Evolutionary conservation across 1,139 yeast genomes (phyloP).

Genomic region (Eremothecium cymbalariae): DNA sequence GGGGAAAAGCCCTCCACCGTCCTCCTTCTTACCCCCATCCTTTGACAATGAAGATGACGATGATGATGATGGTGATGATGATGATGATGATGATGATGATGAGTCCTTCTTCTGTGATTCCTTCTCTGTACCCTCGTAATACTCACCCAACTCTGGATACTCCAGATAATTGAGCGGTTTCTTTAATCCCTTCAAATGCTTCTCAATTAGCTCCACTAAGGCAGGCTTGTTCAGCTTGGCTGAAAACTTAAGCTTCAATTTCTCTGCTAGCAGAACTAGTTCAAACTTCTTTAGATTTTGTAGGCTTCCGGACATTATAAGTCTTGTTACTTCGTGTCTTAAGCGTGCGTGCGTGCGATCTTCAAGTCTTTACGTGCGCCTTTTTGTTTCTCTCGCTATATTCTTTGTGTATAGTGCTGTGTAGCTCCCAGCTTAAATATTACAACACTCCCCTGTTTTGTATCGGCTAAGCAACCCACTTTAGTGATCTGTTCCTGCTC

Average conservation of each 20-base stretch:
- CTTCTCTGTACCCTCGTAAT: slow-evolving; percentile 16
- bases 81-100: slow-evolving; percentile 12
- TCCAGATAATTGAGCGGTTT: slow-evolving; percentile 22
- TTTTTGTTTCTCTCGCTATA: neutral
- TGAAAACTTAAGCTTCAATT: slow-evolving; percentile 20
- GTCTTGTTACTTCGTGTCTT: neutral
- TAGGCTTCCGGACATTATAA: slow-evolving; percentile 9
- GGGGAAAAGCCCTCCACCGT: slow-evolving; percentile 8
- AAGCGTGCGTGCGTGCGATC: no score
- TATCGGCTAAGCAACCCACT: no score
- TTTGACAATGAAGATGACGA: slow-evolving; percentile 8
- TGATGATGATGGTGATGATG: slow-evolving; percentile 7
- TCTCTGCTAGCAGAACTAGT: slow-evolving; percentile 24
- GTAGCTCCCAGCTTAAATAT: no score
- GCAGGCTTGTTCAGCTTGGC: slow-evolving; percentile 19
- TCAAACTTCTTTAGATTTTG: slow-evolving; percentile 26
- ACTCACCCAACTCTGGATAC: slow-evolving; percentile 27
- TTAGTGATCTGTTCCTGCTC: no score
- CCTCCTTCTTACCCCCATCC: slow-evolving; percentile 9
- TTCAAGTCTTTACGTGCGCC: no score
- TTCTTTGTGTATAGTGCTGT: slow-evolving; percentile 1
- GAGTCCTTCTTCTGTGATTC: slow-evolving; percentile 11
- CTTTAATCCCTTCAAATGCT: slow-evolving; percentile 17
- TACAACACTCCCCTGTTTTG: no score
- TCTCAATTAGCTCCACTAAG: slow-evolving; percentile 19